phyloP scores from a whole-genome alignment of 2,329 filamentous ascomycete species.

The Arthrobotrys entomopaga region DNA sequence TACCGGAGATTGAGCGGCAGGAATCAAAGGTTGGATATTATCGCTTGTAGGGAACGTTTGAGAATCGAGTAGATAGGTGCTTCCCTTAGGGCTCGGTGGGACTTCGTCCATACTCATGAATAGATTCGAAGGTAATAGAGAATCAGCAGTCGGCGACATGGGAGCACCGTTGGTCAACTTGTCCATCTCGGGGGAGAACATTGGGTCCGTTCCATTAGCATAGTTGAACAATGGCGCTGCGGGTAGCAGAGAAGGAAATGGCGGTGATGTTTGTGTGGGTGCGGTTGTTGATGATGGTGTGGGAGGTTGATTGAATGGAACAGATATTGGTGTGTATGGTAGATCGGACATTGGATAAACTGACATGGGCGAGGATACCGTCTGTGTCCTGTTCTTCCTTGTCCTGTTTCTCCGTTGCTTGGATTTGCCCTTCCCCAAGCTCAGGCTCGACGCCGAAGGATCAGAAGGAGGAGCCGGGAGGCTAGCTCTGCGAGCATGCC shows the following conservation, averaged over 20 bases:
- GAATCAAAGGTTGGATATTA: conserved; percentile 59
- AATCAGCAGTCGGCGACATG: conserved; percentile 79
- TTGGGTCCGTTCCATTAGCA: conserved; percentile 63
- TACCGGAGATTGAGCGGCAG: conserved; percentile 68
- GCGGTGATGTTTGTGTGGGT: conserved; percentile 59
- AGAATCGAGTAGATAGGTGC: conserved; percentile 53
- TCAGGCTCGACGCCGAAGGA: conserved; percentile 22
- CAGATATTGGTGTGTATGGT: conserved; percentile 60
- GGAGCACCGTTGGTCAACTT: conserved; percentile 72
- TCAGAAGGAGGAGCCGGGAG: conserved; percentile 52
- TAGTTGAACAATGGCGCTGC: conserved; percentile 69
- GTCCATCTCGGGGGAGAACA: conserved; percentile 53
- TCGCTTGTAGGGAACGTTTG: conserved; percentile 50
- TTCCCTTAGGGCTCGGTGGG: conserved; percentile 63
- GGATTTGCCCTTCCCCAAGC: conserved; percentile 57
- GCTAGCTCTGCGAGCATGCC: conserved; percentile 61
- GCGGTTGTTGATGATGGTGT: conserved; percentile 59
- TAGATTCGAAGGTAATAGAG: conserved; percentile 76
- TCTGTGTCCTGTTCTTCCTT: conserved; percentile 63
- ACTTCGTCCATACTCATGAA: conserved; percentile 71
- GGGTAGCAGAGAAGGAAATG: conserved; percentile 62
- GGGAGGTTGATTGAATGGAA: conserved; percentile 62
- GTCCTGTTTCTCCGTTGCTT: conserved; percentile 62
- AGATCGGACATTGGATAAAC: conserved; percentile 63
- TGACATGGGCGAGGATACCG: conserved; percentile 61